Conservation (phyloP, 192 early-diverging fungal genomes). For the Podila minutissima region DNA sequence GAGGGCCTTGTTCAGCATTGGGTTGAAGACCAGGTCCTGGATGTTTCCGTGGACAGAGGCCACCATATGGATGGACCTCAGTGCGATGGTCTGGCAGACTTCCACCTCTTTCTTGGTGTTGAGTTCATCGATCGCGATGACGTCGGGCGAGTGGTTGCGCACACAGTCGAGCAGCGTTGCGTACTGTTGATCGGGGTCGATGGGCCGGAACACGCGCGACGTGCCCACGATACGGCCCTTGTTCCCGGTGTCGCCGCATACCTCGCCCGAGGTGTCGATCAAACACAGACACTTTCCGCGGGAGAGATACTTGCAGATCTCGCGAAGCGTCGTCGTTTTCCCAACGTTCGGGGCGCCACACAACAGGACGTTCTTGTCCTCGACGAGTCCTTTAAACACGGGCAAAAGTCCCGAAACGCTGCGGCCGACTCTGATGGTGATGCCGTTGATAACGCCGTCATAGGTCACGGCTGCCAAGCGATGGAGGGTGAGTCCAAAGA, state of each 20-base stretch:
- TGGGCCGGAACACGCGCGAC: slow-evolving; percentile 13
- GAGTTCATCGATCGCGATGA: slow-evolving; percentile 19
- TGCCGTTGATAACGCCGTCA: not conserved
- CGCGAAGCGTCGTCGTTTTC: slow-evolving; percentile 13
- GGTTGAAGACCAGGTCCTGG: too few species aligned
- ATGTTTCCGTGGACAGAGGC: too few species aligned
- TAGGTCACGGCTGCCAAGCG: slow-evolving; percentile 17
- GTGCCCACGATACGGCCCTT: slow-evolving; percentile 8
- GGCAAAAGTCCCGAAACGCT: slow-evolving; percentile 9
- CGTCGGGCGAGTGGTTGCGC: slow-evolving; percentile 17
- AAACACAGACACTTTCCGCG: slow-evolving; percentile 12
- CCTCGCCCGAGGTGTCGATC: slow-evolving; percentile 23
- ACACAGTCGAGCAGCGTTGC: slow-evolving; percentile 10
- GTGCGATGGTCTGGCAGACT: too few species aligned
- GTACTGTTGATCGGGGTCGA: slow-evolving; percentile 6
- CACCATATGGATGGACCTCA: too few species aligned
- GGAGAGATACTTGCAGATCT: slow-evolving; percentile 23
- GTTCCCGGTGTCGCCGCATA: slow-evolving; percentile 13
- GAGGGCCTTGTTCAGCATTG: too few species aligned
- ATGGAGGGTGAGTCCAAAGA: slow-evolving; percentile 18
- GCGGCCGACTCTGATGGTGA: not conserved
- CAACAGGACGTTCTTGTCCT: slow-evolving; percentile 14
- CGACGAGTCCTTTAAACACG: slow-evolving; percentile 11
- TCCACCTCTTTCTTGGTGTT: slow-evolving; percentile 12
- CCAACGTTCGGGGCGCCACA: slow-evolving; percentile 19